phyloP scores from a whole-genome alignment of 1,284 basidiomycete genomes.

The Trametes pubescens region DNA sequence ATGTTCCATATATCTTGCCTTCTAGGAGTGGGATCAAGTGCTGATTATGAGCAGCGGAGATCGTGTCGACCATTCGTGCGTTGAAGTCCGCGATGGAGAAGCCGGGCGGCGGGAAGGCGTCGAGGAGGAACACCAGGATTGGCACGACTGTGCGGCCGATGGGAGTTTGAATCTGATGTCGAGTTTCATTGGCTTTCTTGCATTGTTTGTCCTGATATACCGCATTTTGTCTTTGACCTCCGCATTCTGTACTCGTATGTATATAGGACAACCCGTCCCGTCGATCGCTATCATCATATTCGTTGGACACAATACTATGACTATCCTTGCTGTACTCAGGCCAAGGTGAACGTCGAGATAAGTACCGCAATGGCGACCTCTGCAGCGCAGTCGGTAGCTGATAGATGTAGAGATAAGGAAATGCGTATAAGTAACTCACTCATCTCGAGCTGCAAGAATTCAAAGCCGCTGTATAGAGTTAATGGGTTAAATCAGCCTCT shows the following conservation, averaged over 20 bases:
- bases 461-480: constrained; percentile 25
- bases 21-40: neutral
- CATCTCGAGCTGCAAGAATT: constrained; percentile 32
- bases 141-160: constrained; percentile 25
- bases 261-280: too few species aligned
- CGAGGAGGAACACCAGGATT: constrained; percentile 53
- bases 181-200: neutral
- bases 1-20: constrained; percentile 40
- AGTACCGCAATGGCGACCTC: constrained; percentile 22
- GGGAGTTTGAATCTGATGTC: constrained; percentile 23
- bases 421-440: constrained; percentile 20
- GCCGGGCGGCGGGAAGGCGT: constrained; percentile 29
- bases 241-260: neutral
- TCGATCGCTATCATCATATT: neutral
- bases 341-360: constrained; percentile 21
- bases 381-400: constrained; percentile 1
- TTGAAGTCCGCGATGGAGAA: constrained; percentile 65
- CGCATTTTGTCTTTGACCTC: neutral
- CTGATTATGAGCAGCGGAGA: constrained; percentile 60
- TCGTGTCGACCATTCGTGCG: constrained; percentile 71
- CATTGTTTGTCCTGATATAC: constrained; percentile 1
- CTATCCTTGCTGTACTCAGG: too few species aligned
- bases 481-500: neutral
- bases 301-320: too few species aligned
- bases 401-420: neutral